Evolutionary conservation across 352 stramenopile species (phyloP), one percentile per base, ranked within the genome.

Genomic region (Pythium rishiriense): DNA sequence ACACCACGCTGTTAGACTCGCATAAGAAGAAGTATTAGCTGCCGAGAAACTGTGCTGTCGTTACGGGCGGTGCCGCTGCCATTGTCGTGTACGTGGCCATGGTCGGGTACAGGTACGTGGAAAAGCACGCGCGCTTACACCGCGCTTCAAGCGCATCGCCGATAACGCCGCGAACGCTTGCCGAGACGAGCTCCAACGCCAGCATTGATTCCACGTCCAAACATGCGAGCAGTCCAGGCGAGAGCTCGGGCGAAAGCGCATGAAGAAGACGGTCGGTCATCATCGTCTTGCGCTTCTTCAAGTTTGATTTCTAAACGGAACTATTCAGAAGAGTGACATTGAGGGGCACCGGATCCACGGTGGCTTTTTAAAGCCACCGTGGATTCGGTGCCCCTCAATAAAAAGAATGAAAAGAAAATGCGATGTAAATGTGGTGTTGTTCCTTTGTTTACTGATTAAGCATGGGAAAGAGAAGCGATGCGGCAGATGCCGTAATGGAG

Each of bases 61-160:
- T n/a, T 19, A 82, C 76, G 47, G 70, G 28, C 22, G 83, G 81
- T 22, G 88, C 80, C 1, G 73, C 59, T n/a, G 76, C 72, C 19
- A 83, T 68, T 69, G 89, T 89, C 28, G 81, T 70, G 45, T 89
- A 87, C 11, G 76, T 80, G 42, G 81, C 78, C 52, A 92, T 79
- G 2, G 81, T 91, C 28, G 83, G 69, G 26, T 82, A 68, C 21
- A 92, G 56, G 57, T 74, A 88, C 55, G 70, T 74, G 1, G 63
- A 71, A 65, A 92, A 82, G 70, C 83, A 91, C 48, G 85, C 80
- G 58, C 60, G 73, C 73, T 89, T 90, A 64, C 81, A 91, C 21
- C 81, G 74, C 29, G 48, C n/a, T 25, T 80, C 72, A 0, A 73
- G 63, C 21, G 66, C 49, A 3, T 51, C 29, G 3, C 14, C 1